Evolutionary conservation across 148 eudicot genomes (phyloP), one percentile per base, ranked within the genome.

Genomic region (Beta vulgaris): DNA sequence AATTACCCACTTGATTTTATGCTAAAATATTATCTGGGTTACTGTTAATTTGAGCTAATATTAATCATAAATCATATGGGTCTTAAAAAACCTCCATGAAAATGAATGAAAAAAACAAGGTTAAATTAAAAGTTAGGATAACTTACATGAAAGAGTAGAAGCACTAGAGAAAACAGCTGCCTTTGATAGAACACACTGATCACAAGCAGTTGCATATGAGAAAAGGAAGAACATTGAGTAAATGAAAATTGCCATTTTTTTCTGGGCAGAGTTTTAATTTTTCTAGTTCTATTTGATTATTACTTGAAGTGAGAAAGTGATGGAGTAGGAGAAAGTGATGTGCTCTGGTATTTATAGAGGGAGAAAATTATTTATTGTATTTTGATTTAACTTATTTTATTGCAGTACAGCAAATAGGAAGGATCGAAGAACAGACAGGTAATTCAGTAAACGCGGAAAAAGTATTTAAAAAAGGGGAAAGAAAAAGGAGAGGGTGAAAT

Each of bases 71-170:
- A 68, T 29, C 15, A 40, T 53, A 35, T 37, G 71, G 78, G 78
- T 53, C 36, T 3, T 18, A 48, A 62, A 29, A 48, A 62, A 29
- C 29, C 31, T 59, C 18, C 0, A 21, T 8, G 2, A 6, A 51
- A 58, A 67, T 46, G 15, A 44, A 46, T 37, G 10, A 39, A 21
- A 35, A 42, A 23, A 9, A 12, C 44, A 32, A 39, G 23, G 11
- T 19, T 2, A 29, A 49, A 12, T n/a, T 15, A 65, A 4, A 65
- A 19, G 32, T 0, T 6, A 67, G n/a, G n/a, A 6, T 4, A 29
- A 58, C 80, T 76, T 80, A 83, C 86, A 51, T 21, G 86, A 76
- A 62, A 83, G 80, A 40, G 83, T 54, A 40, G 81, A 73, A 40
- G 86, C 81, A 42, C 57, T 79, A 62, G 83, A 68, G 76, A 68